Base-by-base conservation (phyloP, 2,329 filamentous ascomycete species). In the Diaporthe citri region DNA sequence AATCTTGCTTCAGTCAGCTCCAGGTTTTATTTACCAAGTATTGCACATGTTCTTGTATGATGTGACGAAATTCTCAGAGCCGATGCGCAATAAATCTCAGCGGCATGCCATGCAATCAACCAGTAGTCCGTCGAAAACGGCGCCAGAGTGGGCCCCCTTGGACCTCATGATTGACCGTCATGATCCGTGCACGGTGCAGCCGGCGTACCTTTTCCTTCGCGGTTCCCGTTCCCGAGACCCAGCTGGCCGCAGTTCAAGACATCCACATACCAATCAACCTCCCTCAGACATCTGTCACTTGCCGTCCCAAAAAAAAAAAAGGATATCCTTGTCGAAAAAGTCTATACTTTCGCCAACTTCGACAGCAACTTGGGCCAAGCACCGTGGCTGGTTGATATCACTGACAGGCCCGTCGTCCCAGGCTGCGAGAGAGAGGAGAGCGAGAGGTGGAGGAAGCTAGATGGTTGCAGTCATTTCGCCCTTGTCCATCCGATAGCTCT, bases 401-500 rank as follows among this genome's bases (percentile, higher is more conserved):
- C 15, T 55, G 28, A 57, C 48, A 74, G 41, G 34, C 70, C 36
- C 36, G 56, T 41, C 31, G 34, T 48, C 48, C 48, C 39, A 55
- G 52, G 62, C 36, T 60, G 48, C 39, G 46, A 56, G 64, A 62
- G 34, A 31, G 62, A 13, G 17, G 25, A 25, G 60, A 13, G 60
- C 13, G 73, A 71, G 36, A 64, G 31, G 73, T 64, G 73, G 73
- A 55, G 73, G 59, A 71, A 71, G 73, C 59, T 62, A 64, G 64
- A 71, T 75, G 71, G 64, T 59, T 57, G 70, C 70, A 52, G 60
- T 71, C 66, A 60, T 74, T 60, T 71, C 69, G 66, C 43, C 72
- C 41, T 64, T 39, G 25, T 57, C 39, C 36, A 31, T 56, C 62
- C 51, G 43, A 43, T 71, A 57, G 67, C 52, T 60, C 60, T 31